Conservation (phyloP, 2,329 filamentous ascomycete species). For the Orbilia quercus region DNA sequence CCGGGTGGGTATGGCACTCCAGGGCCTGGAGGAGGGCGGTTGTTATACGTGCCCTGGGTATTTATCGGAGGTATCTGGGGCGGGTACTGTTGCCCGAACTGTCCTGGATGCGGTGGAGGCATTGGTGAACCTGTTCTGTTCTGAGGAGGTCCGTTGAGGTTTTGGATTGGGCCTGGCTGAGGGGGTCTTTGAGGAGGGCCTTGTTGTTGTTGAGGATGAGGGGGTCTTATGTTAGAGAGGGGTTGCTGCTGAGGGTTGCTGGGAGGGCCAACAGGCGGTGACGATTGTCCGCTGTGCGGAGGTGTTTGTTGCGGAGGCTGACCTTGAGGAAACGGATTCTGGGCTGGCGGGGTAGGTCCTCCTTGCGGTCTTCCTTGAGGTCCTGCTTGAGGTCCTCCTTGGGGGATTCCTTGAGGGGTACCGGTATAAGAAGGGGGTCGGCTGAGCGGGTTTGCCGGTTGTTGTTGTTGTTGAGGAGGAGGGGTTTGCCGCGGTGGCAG, state of each 20-base stretch:
- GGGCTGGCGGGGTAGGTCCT: constrained; percentile 67
- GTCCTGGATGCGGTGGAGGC: constrained; percentile 41
- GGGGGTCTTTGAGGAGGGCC: constrained; percentile 49
- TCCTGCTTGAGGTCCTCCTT: constrained; percentile 67
- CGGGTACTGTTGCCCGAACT: constrained; percentile 29
- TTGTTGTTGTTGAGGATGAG: constrained; percentile 62
- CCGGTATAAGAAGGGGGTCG: constrained; percentile 74
- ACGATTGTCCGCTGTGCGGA: constrained; percentile 69
- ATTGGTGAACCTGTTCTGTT: constrained; percentile 45
- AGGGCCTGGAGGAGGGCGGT: constrained; percentile 36
- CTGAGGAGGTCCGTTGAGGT: constrained; percentile 38
- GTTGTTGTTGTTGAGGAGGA: constrained; percentile 61
- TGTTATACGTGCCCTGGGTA: constrained; percentile 20
- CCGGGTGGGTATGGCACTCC: constrained; percentile 30
- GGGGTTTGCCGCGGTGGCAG: constrained; percentile 62
- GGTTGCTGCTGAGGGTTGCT: constrained; percentile 59
- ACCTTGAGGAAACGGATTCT: constrained; percentile 64
- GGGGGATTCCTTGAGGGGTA: constrained; percentile 63
- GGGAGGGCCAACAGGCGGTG: constrained; percentile 65
- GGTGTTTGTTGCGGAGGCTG: constrained; percentile 66
- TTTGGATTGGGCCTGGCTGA: constrained; percentile 60
- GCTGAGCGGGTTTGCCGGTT: constrained; percentile 66
- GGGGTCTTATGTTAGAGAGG: constrained; percentile 42
- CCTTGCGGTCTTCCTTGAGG: constrained; percentile 63
- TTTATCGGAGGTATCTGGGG: constrained; percentile 56